phyloP scores from a whole-genome alignment of 2,329 filamentous ascomycete species.

The Diplodia seriata region DNA sequence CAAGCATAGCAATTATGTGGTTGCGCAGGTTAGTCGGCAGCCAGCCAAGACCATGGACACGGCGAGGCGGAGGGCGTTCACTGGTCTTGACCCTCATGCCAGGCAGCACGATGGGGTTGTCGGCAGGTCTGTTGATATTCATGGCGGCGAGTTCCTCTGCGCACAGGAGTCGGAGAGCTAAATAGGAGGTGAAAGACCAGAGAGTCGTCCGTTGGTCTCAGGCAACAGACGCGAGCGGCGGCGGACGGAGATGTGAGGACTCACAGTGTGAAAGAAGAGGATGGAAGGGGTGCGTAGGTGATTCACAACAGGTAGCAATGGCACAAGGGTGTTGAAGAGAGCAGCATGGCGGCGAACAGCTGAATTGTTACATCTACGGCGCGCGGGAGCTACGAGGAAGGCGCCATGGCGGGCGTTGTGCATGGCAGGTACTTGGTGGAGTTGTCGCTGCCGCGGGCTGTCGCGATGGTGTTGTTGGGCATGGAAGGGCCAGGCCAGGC shows the following conservation, averaged over 20 bases:
- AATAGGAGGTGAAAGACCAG: slow-evolving; percentile 2
- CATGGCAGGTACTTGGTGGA: background rate
- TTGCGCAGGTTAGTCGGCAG: slow-evolving; percentile 53
- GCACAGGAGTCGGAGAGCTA: background rate
- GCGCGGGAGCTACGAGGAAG: background rate
- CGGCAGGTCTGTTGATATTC: slow-evolving; percentile 48
- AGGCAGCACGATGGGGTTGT: slow-evolving; percentile 48
- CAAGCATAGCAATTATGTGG: slow-evolving; percentile 55
- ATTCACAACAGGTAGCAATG: slow-evolving; percentile 26
- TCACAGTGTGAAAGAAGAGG: slow-evolving; percentile 29
- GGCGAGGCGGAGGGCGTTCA: slow-evolving; percentile 47
- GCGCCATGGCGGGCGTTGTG: background rate
- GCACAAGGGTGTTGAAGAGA: slow-evolving; percentile 1
- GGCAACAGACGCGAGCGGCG: background rate
- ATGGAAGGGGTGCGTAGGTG: slow-evolving; percentile 9
- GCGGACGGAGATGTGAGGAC: background rate
- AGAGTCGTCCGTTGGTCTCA: slow-evolving; percentile 6
- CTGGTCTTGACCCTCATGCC: slow-evolving; percentile 48
- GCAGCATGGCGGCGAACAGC: slow-evolving; percentile 12
- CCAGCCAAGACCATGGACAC: slow-evolving; percentile 50
- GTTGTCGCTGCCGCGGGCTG: background rate
- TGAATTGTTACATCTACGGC: background rate
- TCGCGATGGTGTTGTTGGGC: background rate
- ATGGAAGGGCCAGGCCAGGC: background rate
- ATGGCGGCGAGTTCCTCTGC: slow-evolving; percentile 40